A percentile compares a stretch with the other conserved stretches of the same genome.
phyloP scores from a whole-genome alignment of 1,284 basidiomycete genomes.

The Leccinum solheimii region DNA sequence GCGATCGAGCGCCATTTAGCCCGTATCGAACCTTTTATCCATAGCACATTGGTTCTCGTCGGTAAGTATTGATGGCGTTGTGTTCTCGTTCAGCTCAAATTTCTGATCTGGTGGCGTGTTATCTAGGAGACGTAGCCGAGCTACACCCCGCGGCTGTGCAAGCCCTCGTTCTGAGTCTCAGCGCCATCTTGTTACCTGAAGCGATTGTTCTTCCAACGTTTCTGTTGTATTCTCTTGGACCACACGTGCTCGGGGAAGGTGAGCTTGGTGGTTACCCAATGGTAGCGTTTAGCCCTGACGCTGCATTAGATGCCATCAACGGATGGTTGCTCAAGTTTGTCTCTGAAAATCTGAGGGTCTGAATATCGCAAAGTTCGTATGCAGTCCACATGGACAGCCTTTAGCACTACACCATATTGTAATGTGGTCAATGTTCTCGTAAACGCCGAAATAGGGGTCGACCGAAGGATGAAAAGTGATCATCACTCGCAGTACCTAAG shows the following conservation, averaged over 20 bases:
- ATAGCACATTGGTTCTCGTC: slow-evolving; percentile 6
- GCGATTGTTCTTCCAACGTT: slow-evolving; percentile 12
- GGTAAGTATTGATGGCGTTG: slow-evolving; percentile 7
- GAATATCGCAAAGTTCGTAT: background rate
- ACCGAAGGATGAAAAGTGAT: background rate
- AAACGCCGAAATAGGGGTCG: background rate
- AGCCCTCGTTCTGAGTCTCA: slow-evolving; percentile 11
- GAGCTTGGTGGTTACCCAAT: background rate
- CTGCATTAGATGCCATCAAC: slow-evolving; percentile 12
- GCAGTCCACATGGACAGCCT: background rate
- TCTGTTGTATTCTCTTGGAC: slow-evolving; percentile 18
- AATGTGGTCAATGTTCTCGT: background rate
- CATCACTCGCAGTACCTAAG: slow-evolving; percentile 26
- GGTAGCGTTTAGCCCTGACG: background rate
- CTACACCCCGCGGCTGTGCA: slow-evolving; percentile 18
- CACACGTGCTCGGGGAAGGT: slow-evolving; percentile 16
- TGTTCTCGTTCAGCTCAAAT: background rate
- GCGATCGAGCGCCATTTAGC: slow-evolving; percentile 7
- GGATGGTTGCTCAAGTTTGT: slow-evolving; percentile 13
- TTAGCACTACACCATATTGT: background rate
- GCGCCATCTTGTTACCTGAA: slow-evolving; percentile 13
- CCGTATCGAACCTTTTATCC: slow-evolving; percentile 2
- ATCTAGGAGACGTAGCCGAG: slow-evolving; percentile 19
- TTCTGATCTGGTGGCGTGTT: background rate
- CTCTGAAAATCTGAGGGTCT: background rate